A percentile compares a stretch with the other conserved stretches of the same genome.
Conservation (phyloP, 129 eudicot species). For the Arctium minus region DNA sequence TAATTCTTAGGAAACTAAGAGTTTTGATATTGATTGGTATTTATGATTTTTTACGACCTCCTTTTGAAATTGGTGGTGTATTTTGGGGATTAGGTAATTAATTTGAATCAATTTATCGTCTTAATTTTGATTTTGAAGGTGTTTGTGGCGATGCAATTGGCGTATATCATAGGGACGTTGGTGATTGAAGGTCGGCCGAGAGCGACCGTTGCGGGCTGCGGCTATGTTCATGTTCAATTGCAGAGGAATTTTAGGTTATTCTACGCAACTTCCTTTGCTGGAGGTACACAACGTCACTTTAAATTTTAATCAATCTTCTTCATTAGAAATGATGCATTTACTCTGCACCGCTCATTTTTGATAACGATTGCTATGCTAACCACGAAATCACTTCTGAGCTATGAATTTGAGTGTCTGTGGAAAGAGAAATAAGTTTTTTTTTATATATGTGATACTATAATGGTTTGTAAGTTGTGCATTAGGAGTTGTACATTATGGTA, state of each 20-base stretch:
- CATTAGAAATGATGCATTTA: no score
- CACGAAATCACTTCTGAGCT: background rate
- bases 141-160: no score
- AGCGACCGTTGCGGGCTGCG: no score
- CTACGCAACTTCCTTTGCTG: no score
- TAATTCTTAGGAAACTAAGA: background rate
- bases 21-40: background rate
- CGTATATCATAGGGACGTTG: slow-evolving; percentile 83
- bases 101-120: background rate
- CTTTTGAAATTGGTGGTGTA: background rate
- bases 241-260: slow-evolving; percentile 93
- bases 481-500: no score
- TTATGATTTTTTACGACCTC: background rate
- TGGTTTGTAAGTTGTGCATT: no score
- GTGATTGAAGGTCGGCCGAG: slow-evolving; percentile 88
- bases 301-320: no score
- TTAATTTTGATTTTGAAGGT: slow-evolving; percentile 20
- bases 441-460: no score
- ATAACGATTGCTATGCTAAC: background rate
- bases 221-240: slow-evolving; percentile 93
- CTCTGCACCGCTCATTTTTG: background rate
- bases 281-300: no score
- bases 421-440: no score
- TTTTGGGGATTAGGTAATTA: slow-evolving; percentile 8
- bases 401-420: no score